Evolutionary conservation across 768 basidiomycete genomes (phyloP), one percentile per base, ranked within the genome.

Genomic region (Floccularia luteovirens): DNA sequence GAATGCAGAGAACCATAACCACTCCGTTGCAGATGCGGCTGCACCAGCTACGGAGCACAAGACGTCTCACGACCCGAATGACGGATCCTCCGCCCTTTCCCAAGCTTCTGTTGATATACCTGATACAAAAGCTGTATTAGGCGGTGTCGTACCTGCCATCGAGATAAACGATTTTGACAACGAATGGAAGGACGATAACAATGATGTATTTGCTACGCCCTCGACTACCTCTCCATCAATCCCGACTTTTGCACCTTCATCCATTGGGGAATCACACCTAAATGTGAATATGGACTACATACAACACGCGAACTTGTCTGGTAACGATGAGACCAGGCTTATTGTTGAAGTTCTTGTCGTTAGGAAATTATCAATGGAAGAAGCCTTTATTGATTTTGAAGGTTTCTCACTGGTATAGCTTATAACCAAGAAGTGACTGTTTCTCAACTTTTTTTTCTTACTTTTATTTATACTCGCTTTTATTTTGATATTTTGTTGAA

Each of bases 321-420:
- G 21, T 14, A 24, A 20, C 36, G 12, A 17, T 7, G 13, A 11
- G 24, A 14, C 38, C 13, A 64, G 82, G n/a, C 62, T 82, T 3
- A 89, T 90, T 34, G 85, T 89, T 7, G 87, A 91, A 55, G 88
- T 77, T 2, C 67, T 90, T 22, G 79, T 91, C 2, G 77, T 89
- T 14, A 71, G 84, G 33, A 86, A 90, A 57, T 64, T 89, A 61
- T 78, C 80, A 13, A 50, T 81, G 2, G 82, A 84, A 42, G 88
- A 90, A 54, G 82, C 67, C 13, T 90, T 79, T 55, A 54, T 89
- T 40, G 85, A 89, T 53, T 87, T 90, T 54, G 75, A 71, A 6
- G 78, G 75, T 2, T 83, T 84, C 47, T 58, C 66, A 34, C 47
- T 69, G 27, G n/a, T n/a, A n/a, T n/a, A n/a, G n/a, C n/a, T n/a